phyloP scores from a whole-genome alignment of 495 filamentous ascomycete genomes.

The Neurospora africana region DNA sequence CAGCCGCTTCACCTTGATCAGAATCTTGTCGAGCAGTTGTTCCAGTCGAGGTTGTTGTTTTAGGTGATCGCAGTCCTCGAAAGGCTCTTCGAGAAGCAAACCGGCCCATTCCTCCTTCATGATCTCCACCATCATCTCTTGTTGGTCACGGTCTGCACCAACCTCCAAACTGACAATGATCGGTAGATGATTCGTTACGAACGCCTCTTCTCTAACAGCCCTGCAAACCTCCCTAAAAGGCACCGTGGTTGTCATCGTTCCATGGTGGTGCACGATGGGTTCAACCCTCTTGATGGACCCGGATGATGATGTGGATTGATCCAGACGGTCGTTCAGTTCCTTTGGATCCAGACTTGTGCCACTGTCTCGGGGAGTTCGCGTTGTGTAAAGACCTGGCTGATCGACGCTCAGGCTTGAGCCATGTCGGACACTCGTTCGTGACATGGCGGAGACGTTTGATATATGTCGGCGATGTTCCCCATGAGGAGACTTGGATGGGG shows the following conservation, averaged over 20 bases:
- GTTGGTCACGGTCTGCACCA: conserved; percentile 69
- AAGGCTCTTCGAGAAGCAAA: conserved; percentile 51
- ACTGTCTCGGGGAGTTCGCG: conserved; percentile 9
- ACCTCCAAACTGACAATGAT: conserved; percentile 88
- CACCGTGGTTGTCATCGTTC: conserved; percentile 83
- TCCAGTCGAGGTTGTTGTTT: conserved; percentile 55
- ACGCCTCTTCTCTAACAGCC: conserved; percentile 69
- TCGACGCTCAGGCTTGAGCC: conserved; percentile 9
- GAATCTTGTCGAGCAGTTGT: conserved; percentile 66
- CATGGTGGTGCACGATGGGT: conserved; percentile 23
- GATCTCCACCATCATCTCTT: conserved; percentile 83
- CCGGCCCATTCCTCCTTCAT: conserved; percentile 79
- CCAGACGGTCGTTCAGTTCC: conserved; percentile 11
- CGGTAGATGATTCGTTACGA: conserved; percentile 59
- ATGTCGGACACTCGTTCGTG: conserved; percentile 21
- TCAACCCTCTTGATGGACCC: conserved; percentile 13
- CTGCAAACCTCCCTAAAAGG: conserved; percentile 76
- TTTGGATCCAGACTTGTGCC: conserved; percentile 16
- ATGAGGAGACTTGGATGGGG: conserved; percentile 19
- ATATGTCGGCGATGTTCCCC: conserved; percentile 24
- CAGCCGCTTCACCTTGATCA: conserved; percentile 80
- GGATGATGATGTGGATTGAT: conserved; percentile 18
- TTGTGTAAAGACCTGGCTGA: conserved; percentile 1
- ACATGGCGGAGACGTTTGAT: conserved; percentile 31
- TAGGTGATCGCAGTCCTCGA: conserved; percentile 33